Evolutionary conservation across 495 filamentous ascomycete genomes (phyloP), one percentile per base, ranked within the genome.

Genomic region (Tuber brumale): DNA sequence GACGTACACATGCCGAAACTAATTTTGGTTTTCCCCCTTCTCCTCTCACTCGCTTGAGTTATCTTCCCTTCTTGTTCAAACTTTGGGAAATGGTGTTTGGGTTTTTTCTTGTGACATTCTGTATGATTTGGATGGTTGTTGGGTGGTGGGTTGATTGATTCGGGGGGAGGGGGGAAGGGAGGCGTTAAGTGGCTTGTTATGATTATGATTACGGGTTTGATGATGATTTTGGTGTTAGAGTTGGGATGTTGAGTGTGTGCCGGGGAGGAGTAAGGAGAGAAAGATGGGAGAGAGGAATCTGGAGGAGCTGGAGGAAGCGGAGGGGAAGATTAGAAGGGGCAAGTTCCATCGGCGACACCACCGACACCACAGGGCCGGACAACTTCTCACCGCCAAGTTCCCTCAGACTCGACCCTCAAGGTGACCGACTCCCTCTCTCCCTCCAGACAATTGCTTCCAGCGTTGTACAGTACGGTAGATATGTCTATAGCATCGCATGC

Each of bases 1-100:
- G 27, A 66, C 27, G 57, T 7, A 14, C 27, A 66, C 46, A 76
- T 76, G 48, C 78, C 77, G 78, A 75, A 48, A 48, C 35, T 57
- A 70, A 27, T 70, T 71, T 69, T 10, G 10, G 18, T 75, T 51
- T 70, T 27, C 27, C 19, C 10, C 61, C 70, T 72, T 37, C 45
- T 69, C 23, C 70, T 70, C 27, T 72, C n/a, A 37, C 69, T 35
- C 57, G 3, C 27, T 66, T 35, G n/a, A 31, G 23, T 21, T 57
- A 12, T 57, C 23, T 27, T 57, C 18, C n/a, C 27, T 46, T 23
- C n/a, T 66, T 66, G n/a, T 66, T 18, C 12, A 66, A 66, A 66
- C 14, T 31, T 66, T 31, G 57, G 57, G 51, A 3, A 31, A 35
- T 35, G 57, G 57, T 35, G 57, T 66, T 66, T 31, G 27, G 3